phyloP scores from a whole-genome alignment of 164 flowering plant species.

The Berberis vulgaris region DNA sequence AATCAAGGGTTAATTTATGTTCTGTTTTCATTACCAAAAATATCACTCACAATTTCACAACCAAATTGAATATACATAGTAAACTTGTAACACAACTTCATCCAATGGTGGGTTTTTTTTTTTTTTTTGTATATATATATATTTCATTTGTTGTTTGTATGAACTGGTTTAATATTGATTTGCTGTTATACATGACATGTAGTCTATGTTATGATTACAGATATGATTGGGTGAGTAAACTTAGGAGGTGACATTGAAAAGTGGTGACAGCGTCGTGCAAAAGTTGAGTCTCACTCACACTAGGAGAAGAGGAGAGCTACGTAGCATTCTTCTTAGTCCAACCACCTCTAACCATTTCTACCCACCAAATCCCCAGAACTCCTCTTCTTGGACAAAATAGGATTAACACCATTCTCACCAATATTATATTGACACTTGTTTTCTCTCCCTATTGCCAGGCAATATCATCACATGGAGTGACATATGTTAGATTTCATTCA shows the following conservation, averaged over 20 bases:
- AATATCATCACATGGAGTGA: background rate
- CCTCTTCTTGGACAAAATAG: background rate
- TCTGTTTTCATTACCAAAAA: no score
- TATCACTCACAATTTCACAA: no score
- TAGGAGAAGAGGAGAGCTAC: background rate
- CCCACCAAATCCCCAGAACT: slow-evolving; percentile 9
- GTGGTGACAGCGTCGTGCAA: background rate
- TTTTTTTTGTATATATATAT: no score
- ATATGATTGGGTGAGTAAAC: background rate
- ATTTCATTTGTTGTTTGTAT: no score
- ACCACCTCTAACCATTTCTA: slow-evolving; percentile 22
- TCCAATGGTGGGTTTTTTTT: no score
- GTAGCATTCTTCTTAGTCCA: slow-evolving; percentile 6
- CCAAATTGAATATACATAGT: no score
- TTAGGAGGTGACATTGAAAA: background rate
- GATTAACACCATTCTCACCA: background rate
- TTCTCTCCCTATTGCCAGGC: no score
- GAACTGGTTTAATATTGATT: background rate
- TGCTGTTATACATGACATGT: background rate
- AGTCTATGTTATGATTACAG: no score
- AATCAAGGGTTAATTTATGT: background rate
- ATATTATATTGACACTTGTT: background rate
- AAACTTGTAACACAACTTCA: no score
- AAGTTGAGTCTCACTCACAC: slow-evolving; percentile 7
- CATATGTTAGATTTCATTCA: no score